A percentile compares a stretch with the other conserved stretches of the same genome.
phyloP scores from a whole-genome alignment of 1,139 yeast genomes.

The Schwanniomyces etchellsii region DNA sequence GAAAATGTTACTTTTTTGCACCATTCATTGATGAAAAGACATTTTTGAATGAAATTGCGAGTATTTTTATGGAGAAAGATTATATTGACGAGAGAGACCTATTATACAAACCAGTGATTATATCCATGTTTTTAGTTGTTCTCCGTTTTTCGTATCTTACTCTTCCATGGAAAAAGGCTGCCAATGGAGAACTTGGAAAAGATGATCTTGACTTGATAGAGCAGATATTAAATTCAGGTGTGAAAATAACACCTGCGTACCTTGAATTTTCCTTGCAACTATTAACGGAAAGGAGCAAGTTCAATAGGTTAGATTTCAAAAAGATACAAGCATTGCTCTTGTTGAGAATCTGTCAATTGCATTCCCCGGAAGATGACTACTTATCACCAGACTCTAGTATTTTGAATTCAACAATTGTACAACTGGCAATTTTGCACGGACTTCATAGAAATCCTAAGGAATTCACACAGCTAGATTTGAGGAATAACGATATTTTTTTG shows the following conservation, averaged over 20 bases:
- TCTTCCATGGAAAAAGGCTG: constrained; percentile 9
- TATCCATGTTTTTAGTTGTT: constrained; percentile 8
- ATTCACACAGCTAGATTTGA: constrained; percentile 17
- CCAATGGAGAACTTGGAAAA: constrained; percentile 3
- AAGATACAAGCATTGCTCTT: constrained; percentile 46
- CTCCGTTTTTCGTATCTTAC: constrained; percentile 14
- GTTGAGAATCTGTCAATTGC: constrained; percentile 39
- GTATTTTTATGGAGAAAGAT: constrained; percentile 1
- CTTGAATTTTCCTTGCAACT: constrained; percentile 8
- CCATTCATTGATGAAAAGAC: constrained; percentile 28
- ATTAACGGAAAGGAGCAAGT: constrained; percentile 14
- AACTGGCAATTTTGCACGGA: constrained; percentile 52
- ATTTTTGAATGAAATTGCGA: constrained; percentile 13
- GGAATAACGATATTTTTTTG: constrained; percentile 18
- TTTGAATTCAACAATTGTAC: constrained; percentile 11
- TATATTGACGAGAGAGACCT: background rate
- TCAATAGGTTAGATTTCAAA: constrained; percentile 27
- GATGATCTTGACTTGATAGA: constrained; percentile 3
- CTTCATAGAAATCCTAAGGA: constrained; percentile 49
- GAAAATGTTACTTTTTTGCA: constrained; percentile 19
- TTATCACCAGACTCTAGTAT: constrained; percentile 3
- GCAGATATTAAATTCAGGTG: background rate
- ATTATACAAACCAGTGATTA: constrained; percentile 6
- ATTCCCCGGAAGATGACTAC: constrained; percentile 45
- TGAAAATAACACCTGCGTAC: constrained; percentile 4